Conservation (phyloP, 1,139 yeast genomes). For the Blastobotrys serpentis region DNA sequence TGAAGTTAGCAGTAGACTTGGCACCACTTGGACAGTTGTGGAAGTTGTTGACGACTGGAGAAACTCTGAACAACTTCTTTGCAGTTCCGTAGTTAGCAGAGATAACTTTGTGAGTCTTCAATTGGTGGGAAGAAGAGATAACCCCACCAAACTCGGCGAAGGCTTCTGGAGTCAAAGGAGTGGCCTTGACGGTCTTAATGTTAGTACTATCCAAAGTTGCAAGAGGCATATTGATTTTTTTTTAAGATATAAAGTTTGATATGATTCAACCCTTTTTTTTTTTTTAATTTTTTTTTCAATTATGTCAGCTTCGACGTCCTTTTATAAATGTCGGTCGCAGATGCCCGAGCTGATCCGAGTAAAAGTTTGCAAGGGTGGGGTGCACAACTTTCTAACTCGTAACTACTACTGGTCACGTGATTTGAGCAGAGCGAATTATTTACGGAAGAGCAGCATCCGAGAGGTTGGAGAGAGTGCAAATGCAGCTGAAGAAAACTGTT, state of each 20-base stretch:
- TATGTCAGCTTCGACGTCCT: not conserved
- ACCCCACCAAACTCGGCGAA: conserved; percentile 55
- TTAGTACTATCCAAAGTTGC: conserved; percentile 26
- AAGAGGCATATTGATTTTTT: conserved; percentile 27
- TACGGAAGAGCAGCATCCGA: too few species aligned
- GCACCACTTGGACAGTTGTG: conserved; percentile 47
- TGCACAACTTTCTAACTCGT: not conserved
- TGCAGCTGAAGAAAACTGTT: too few species aligned
- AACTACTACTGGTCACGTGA: not conserved
- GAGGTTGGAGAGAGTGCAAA: too few species aligned
- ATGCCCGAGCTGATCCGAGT: conserved; percentile 10
- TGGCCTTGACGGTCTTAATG: conserved; percentile 31
- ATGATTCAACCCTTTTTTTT: too few species aligned
- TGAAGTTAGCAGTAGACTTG: conserved; percentile 65
- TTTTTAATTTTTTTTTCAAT: not conserved
- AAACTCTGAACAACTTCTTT: conserved; percentile 66
- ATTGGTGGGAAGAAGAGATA: conserved; percentile 55
- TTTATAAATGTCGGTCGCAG: conserved; percentile 5
- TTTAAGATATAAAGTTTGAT: not conserved
- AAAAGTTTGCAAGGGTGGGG: not conserved
- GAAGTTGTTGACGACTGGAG: conserved; percentile 61
- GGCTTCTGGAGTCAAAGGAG: conserved; percentile 47
- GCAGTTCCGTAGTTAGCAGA: conserved; percentile 96
- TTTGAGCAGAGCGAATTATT: too few species aligned
- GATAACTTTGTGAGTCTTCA: conserved; percentile 43